Conservation (phyloP, 176 grass and related monocot species). For the Saccharum spontaneum region DNA sequence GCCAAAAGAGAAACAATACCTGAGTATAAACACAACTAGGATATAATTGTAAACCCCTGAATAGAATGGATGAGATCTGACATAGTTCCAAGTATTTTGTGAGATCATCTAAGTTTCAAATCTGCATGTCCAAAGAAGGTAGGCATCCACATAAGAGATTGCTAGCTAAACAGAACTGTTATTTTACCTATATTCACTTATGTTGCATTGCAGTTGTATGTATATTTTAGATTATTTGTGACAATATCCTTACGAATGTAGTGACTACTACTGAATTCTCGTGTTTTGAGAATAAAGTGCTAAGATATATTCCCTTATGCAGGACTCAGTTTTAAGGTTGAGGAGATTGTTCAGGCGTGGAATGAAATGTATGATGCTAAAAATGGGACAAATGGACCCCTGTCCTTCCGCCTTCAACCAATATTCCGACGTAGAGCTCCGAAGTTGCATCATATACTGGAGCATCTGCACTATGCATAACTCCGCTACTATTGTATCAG, state of each 20-base stretch:
- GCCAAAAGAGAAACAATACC: background rate
- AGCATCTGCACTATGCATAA: slow-evolving; percentile 56
- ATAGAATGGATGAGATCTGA: background rate
- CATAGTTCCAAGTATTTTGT: background rate
- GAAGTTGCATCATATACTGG: slow-evolving; percentile 65
- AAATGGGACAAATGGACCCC: slow-evolving; percentile 51
- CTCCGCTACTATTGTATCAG: slow-evolving; percentile 14
- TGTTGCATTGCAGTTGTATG: background rate
- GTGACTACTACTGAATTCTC: background rate
- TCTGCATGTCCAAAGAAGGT: background rate
- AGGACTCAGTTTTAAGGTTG: slow-evolving; percentile 75
- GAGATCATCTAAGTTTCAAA: background rate
- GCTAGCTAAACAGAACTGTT: background rate
- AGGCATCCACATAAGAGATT: background rate
- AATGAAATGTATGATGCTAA: slow-evolving; percentile 78
- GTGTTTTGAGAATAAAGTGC: slow-evolving; percentile 5
- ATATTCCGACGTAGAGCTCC: slow-evolving; percentile 60
- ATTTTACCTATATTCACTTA: background rate
- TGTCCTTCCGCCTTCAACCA: slow-evolving; percentile 54
- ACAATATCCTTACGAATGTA: background rate
- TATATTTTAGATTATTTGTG: background rate
- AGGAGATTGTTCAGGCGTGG: slow-evolving; percentile 77
- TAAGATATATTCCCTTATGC: slow-evolving; percentile 39
- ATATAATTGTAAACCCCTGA: background rate
- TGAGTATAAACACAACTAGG: background rate